Evolutionary conservation across 2,329 filamentous ascomycete genomes (phyloP).

Genomic region (Fusarium multiceps): DNA sequence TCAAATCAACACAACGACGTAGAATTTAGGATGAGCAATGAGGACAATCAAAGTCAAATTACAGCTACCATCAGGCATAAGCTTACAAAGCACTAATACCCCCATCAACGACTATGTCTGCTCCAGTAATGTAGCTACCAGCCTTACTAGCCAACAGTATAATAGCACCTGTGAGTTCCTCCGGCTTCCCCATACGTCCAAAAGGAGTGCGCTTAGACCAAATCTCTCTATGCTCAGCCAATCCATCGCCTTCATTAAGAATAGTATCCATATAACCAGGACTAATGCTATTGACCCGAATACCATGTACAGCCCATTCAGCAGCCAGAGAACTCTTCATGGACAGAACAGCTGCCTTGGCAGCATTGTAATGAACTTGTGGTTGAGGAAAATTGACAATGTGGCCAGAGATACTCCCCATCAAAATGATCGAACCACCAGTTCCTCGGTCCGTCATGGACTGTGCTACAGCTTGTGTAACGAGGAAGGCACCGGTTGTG

Average conservation of each 20-base stretch:
- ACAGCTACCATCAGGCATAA: not conserved
- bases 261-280: constrained; percentile 27
- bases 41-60: not conserved
- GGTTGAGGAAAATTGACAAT: constrained; percentile 78
- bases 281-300: constrained; percentile 20
- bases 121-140: constrained; percentile 21
- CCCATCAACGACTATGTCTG: constrained; percentile 17
- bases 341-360: constrained; percentile 10
- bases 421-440: constrained; percentile 74
- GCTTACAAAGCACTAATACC: constrained; percentile 18
- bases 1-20: too few relatives aligned
- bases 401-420: constrained; percentile 75
- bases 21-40: not conserved
- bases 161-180: constrained; percentile 16
- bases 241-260: constrained; percentile 11
- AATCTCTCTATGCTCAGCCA: constrained; percentile 17
- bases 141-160: constrained; percentile 20
- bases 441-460: constrained; percentile 47
- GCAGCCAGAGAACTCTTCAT: constrained; percentile 19
- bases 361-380: constrained; percentile 76
- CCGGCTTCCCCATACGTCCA: constrained; percentile 16
- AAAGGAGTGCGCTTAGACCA: constrained; percentile 13
- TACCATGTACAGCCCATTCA: constrained; percentile 17
- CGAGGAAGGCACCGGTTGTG: constrained; percentile 75
- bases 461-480: constrained; percentile 70